phyloP scores from a whole-genome alignment of 208 protist genomes.

The Trypanosoma congolense region DNA sequence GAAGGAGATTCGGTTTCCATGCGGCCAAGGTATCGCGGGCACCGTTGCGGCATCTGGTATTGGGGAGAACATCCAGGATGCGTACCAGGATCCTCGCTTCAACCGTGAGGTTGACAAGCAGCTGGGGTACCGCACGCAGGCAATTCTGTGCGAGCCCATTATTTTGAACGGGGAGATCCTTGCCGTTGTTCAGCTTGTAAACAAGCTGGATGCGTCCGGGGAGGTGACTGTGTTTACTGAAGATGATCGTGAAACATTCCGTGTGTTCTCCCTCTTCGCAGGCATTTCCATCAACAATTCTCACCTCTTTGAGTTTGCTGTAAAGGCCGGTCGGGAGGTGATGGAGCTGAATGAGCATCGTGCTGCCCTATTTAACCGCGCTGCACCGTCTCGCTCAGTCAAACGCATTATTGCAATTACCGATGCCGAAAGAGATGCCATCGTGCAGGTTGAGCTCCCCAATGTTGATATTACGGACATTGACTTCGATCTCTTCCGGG shows the following conservation, averaged over 20 bases:
- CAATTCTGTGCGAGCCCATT: slow-evolving; percentile 79
- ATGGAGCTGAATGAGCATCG: slow-evolving; percentile 62
- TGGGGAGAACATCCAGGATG: slow-evolving; percentile 69
- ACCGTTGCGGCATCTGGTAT: slow-evolving; percentile 57
- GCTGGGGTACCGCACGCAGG: slow-evolving; percentile 73
- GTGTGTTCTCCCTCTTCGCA: slow-evolving; percentile 74
- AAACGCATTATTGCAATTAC: slow-evolving; percentile 32
- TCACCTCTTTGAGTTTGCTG: slow-evolving; percentile 75
- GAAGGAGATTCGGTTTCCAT: slow-evolving; percentile 74
- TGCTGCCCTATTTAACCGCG: slow-evolving; percentile 5
- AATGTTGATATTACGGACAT: slow-evolving; percentile 53
- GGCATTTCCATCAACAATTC: slow-evolving; percentile 86
- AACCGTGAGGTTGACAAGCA: slow-evolving; percentile 75
- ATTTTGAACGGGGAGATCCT: slow-evolving; percentile 55
- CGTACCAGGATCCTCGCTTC: slow-evolving; percentile 68
- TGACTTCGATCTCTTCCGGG: slow-evolving; percentile 64
- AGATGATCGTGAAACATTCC: slow-evolving; percentile 61
- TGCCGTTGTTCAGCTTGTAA: slow-evolving; percentile 84
- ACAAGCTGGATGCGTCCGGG: slow-evolving; percentile 61
- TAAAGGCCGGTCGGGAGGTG: slow-evolving; percentile 59
- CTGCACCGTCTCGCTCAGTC: not conserved
- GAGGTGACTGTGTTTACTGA: slow-evolving; percentile 43
- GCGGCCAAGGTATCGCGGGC: slow-evolving; percentile 68
- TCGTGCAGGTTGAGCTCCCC: slow-evolving; percentile 33
- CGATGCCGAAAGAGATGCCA: slow-evolving; percentile 28